These are phyloP conservation scores for Debaryomyces fabryi DNA, from an alignment of 1,139 yeast genomes.

Conservation along the genomic window DNA sequence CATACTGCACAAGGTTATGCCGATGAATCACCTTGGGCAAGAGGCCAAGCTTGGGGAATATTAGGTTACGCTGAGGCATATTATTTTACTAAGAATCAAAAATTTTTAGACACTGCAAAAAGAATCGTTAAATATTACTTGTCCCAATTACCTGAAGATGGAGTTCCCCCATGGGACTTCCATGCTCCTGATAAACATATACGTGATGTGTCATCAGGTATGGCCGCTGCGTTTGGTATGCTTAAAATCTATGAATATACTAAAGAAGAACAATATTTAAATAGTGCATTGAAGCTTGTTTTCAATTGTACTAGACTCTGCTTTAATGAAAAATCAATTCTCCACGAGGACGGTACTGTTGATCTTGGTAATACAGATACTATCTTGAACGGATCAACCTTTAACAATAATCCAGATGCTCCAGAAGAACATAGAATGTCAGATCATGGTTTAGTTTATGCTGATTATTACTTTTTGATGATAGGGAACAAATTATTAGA, in stretches of 20 bases:
- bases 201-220: conserved; percentile 29
- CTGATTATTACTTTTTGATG: conserved; percentile 26
- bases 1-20: conserved; percentile 28
- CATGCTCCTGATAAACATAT: conserved; percentile 26
- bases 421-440: conserved; percentile 8
- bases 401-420: neutral
- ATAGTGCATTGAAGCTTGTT: neutral
- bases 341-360: neutral
- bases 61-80: conserved; percentile 27
- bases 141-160: conserved; percentile 23
- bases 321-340: neutral
- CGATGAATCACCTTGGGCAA: conserved; percentile 28
- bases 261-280: neutral
- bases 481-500: conserved; percentile 27
- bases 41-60: conserved; percentile 33
- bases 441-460: conserved; percentile 29
- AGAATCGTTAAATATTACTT: conserved; percentile 22
- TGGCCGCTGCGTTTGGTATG: conserved; percentile 28
- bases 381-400: neutral
- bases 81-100: conserved; percentile 21
- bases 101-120: conserved; percentile 25
- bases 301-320: neutral
- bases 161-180: conserved; percentile 32
- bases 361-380: neutral
- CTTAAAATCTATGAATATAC: conserved; percentile 8